phyloP scores from a whole-genome alignment of 192 early-diverging fungal species.

The Cladochytrium replicatum region DNA sequence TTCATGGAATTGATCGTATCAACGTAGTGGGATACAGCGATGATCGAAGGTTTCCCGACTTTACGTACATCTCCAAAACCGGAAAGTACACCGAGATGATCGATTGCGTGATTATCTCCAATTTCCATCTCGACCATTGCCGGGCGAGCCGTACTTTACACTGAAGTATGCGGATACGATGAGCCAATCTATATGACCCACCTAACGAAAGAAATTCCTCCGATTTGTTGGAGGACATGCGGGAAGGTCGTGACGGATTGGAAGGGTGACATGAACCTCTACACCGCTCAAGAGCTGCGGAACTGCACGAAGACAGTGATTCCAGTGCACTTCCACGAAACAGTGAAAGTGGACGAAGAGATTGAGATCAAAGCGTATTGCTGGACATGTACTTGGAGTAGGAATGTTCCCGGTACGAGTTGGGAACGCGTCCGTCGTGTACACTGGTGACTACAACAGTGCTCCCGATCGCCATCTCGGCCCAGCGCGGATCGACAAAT shows the following conservation, averaged over 20 bases:
- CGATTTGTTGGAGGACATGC: conserved; percentile 90
- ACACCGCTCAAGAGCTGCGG: conserved; percentile 78
- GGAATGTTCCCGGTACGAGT: conserved; percentile 91
- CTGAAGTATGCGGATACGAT: conserved; percentile 87
- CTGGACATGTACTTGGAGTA: conserved; percentile 95
- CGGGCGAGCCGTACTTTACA: conserved; percentile 96
- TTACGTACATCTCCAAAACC: conserved; percentile 74
- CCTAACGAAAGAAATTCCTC: conserved; percentile 91
- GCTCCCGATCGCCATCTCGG: conserved; percentile 97
- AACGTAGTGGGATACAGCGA: conserved; percentile 96
- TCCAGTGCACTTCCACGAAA: conserved; percentile 75
- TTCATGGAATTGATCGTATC: no score
- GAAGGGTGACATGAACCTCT: conserved; percentile 84
- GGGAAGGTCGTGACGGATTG: conserved; percentile 80
- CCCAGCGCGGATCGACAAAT: conserved; percentile 90
- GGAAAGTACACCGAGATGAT: conserved; percentile 71
- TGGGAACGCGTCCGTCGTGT: conserved; percentile 60
- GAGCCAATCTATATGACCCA: conserved; percentile 98
- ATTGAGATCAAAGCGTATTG: conserved; percentile 87
- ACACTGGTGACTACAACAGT: conserved; percentile 98
- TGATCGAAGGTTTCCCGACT: conserved; percentile 89
- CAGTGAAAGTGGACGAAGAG: conserved; percentile 78
- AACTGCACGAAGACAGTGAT: conserved; percentile 93
- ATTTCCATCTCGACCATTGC: conserved; percentile 99
- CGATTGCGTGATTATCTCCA: conserved; percentile 88